Base-by-base conservation (phyloP, 176 grass and related monocot genomes). In the Musa itinerans region DNA sequence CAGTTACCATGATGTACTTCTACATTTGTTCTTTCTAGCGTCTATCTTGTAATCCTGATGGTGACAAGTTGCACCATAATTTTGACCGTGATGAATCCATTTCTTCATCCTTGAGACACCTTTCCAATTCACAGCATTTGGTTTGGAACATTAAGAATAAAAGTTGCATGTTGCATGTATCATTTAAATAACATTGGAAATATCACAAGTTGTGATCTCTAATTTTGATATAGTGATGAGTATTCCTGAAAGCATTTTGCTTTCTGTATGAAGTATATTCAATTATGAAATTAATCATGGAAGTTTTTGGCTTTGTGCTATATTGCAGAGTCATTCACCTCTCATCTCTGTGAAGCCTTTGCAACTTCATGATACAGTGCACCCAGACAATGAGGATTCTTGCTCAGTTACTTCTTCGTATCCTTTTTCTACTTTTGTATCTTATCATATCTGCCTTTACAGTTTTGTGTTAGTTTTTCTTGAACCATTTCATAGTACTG, bases 321-420 rank as follows among this genome's bases (percentile, higher is more conserved):
- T 43, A 43, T 52, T 29, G 52, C 78, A 86, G 83, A 54, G 11
- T 72, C 62, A 69, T 72, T 81, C 79, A 73, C 24, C 79, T 78
- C 13, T 66, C 20, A 19, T 68, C 43, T 77, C 56, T 57, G 73
- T 65, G 50, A 86, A 86, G 79, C 79, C 79, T 73, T 52, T 86
- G 23, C 72, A 85, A 77, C 83, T 72, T 17, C 78, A 85, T 71
- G 81, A 85, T 80, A 66, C 57, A 65, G 81, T 34, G 52, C 73
- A 85, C 53, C 71, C 1, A 54, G 83, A 85, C 29, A 78, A 85
- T 19, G 83, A 84, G 11, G 80, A 83, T 75, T 75, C 76, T 53
- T 79, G 72, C 56, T 87, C 85, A 21, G 66, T 80, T 72, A 73
- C 76, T 56, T 87, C 85, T 63, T 74, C 69, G 81, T 87, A 87